A percentile compares a stretch with the other conserved stretches of the same genome.
phyloP scores from a whole-genome alignment of 441 rosid genomes.

The Pelargonium fulgidum region DNA sequence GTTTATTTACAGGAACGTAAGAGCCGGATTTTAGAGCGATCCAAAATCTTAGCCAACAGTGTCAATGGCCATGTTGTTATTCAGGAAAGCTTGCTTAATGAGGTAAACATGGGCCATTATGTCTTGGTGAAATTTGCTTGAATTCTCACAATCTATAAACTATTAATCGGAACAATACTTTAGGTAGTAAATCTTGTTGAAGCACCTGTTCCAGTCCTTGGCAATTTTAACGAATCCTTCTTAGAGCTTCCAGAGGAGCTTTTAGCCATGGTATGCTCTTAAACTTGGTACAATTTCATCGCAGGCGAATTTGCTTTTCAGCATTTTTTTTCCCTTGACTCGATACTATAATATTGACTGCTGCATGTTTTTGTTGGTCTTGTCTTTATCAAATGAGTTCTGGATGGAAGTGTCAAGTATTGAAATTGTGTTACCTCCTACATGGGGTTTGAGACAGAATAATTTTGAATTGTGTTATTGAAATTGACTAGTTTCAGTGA shows the following conservation, averaged over 20 bases:
- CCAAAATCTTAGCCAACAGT: constrained; percentile 54
- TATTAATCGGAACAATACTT: constrained; percentile 7
- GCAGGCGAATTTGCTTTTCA: not conserved
- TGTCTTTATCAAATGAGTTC: too few relatives aligned
- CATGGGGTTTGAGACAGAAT: too few relatives aligned
- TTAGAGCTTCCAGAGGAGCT: constrained; percentile 86
- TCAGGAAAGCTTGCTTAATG: constrained; percentile 60
- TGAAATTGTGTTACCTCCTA: too few relatives aligned
- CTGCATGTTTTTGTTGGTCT: too few relatives aligned
- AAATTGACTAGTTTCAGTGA: not conserved
- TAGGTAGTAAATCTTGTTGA: constrained; percentile 96
- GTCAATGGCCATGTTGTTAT: constrained; percentile 52
- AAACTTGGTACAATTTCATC: not conserved
- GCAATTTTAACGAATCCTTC: constrained; percentile 77
- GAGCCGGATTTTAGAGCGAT: constrained; percentile 53
- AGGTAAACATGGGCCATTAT: constrained; percentile 39
- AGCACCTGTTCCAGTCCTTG: constrained; percentile 81
- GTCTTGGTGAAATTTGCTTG: constrained; percentile 16
- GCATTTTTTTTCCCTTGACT: not conserved
- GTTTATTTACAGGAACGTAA: constrained; percentile 52
- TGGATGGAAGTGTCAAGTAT: not conserved
- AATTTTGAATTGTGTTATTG: not conserved
- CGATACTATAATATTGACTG: too few relatives aligned
- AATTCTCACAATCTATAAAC: not conserved
- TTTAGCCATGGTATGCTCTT: constrained; percentile 61